Evolutionary conservation across 441 rosid species (phyloP), one percentile per base, ranked within the genome.

Genomic region (Omphalea diandra): DNA sequence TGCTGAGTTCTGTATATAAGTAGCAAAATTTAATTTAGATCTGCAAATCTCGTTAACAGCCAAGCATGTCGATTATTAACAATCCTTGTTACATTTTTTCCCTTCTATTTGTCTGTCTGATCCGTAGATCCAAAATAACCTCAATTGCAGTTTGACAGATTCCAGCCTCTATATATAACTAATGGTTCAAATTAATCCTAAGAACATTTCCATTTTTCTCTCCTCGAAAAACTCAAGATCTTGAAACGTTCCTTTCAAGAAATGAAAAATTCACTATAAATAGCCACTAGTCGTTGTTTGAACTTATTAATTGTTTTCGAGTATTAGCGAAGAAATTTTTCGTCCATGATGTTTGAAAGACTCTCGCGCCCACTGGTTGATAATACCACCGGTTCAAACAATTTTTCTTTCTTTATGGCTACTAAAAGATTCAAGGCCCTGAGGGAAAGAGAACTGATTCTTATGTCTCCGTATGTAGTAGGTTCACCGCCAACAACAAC

Each of bases 401-500:
- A n/a, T n/a, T n/a, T n/a, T n/a, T n/a, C n/a, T n/a, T n/a, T n/a
- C n/a, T n/a, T n/a, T n/a, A 38, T 38, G 6, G 7, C 35, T 58
- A 15, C 63, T 36, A 47, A n/a, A 57, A 31, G 26, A 9, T 69
- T 4, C 26, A 26, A 22, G 26, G 2, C 7, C 9, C 11, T 0
- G 50, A 27, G 27, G 18, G 2, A 0, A 41, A 47, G 32, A 63
- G 50, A 32, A 5, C 68, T 68, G 65, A 71, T 75, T 68, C 68
- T 56, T 73, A 29, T 75, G 50, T 67, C 46, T 76, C 57, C 36
- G 11, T 71, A 66, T 74, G 17, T 27, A 79, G 57, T 78, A 89
- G 97, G 85, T 29, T 60, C 69, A 12, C 65, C 50, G 2, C 7
- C 76, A 0, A 61, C 83, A 0, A 43, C 87, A 22, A 84, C 90